Conservation (phyloP, 2,329 filamentous ascomycete species). For the Ceratocystis papillata region DNA sequence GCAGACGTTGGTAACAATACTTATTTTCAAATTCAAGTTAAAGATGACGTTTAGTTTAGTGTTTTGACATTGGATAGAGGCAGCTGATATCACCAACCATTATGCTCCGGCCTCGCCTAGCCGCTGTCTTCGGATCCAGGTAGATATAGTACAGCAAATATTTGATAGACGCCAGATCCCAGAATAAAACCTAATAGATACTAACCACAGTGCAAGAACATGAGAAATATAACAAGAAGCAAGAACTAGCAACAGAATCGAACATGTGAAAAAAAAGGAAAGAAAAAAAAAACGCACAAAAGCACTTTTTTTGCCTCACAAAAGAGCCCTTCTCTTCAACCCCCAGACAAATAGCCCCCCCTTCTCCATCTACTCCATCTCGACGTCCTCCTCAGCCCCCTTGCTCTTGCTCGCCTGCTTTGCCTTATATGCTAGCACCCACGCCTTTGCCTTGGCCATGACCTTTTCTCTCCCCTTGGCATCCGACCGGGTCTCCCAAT, state of each 20-base stretch:
- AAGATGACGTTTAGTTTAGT: too few species aligned
- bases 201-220: slow-evolving; percentile 11
- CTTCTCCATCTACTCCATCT: slow-evolving; percentile 19
- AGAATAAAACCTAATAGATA: not conserved
- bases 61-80: too few species aligned
- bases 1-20: too few species aligned
- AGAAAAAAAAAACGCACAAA: slow-evolving; percentile 3
- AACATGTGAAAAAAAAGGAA: not conserved
- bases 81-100: too few species aligned
- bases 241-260: not conserved
- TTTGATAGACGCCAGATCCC: slow-evolving; percentile 16
- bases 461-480: slow-evolving; percentile 57
- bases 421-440: slow-evolving; percentile 46
- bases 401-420: slow-evolving; percentile 33
- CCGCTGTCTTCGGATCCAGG: not conserved
- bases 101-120: too few species aligned
- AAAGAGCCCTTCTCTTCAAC: not conserved
- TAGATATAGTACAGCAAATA: slow-evolving; percentile 5
- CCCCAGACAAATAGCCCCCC: not conserved
- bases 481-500: slow-evolving; percentile 70
- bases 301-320: slow-evolving; percentile 10
- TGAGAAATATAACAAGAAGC: slow-evolving; percentile 1
- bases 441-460: slow-evolving; percentile 50
- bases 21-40: too few species aligned
- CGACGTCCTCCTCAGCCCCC: not conserved